Percentiles rank a stretch among this genome's conserved stretches.
Evolutionary conservation across 345 rosid genomes (phyloP).

Genomic region (Pistacia atlantica): DNA sequence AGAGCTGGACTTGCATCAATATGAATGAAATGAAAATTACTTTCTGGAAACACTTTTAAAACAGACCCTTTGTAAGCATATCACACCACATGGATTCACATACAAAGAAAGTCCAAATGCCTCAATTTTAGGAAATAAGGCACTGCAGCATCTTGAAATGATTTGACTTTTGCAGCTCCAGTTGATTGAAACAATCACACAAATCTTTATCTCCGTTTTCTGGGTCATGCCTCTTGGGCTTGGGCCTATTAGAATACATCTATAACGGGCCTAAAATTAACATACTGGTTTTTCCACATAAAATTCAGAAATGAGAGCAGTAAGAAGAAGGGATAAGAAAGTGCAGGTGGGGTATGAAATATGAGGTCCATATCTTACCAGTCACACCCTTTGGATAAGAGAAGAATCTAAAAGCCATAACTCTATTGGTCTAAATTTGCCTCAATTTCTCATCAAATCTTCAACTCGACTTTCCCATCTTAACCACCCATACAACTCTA

Average conservation of each 20-base stretch:
- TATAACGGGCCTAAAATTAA: too few relatives aligned
- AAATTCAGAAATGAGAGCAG: neutral
- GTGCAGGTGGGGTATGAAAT: slow-evolving; percentile 19
- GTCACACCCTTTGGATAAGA: slow-evolving; percentile 55
- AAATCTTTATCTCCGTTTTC: too few relatives aligned
- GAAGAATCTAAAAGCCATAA: slow-evolving; percentile 47
- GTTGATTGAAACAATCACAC: too few relatives aligned
- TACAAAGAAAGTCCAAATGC: too few relatives aligned
- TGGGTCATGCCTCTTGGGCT: neutral
- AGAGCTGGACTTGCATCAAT: too few relatives aligned
- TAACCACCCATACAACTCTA: slow-evolving; percentile 7
- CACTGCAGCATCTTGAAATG: too few relatives aligned
- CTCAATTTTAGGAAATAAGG: too few relatives aligned
- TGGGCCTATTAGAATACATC: neutral
- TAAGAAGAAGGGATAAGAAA: slow-evolving; percentile 33
- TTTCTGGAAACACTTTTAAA: too few relatives aligned
- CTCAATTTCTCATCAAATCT: slow-evolving; percentile 19
- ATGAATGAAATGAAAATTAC: neutral
- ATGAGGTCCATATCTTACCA: slow-evolving; percentile 41
- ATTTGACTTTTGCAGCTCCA: too few relatives aligned
- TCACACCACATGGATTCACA: too few relatives aligned
- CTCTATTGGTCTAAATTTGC: slow-evolving; percentile 42
- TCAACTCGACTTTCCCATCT: slow-evolving; percentile 23
- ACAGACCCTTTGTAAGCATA: too few relatives aligned
- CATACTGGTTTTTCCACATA: too few relatives aligned